These are phyloP conservation scores for Rhypophila decipiens DNA, from an alignment of 495 filamentous ascomycete species.

Conservation along the genomic window DNA sequence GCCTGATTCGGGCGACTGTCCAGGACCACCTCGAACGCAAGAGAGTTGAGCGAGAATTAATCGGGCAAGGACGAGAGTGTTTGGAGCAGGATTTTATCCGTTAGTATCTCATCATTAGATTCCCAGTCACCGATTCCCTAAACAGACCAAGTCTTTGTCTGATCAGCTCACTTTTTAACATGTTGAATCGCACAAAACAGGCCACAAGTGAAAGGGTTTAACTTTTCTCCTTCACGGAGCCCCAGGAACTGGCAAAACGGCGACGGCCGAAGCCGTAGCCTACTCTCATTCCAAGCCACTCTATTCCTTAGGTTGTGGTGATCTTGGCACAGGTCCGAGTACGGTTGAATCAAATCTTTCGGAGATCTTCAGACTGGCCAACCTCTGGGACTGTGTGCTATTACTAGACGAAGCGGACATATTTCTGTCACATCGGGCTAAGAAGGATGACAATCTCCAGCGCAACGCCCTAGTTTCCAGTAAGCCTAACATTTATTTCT, in stretches of 20 bases:
- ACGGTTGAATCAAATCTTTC: conserved; percentile 26
- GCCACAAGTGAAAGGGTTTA: too few relatives aligned
- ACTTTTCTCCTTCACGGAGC: conserved; percentile 48
- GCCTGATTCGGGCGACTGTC: too few relatives aligned
- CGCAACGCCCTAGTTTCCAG: conserved; percentile 40
- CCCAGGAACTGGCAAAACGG: conserved; percentile 53
- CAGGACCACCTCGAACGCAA: too few relatives aligned
- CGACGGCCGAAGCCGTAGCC: conserved; percentile 46
- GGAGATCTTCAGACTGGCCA: conserved; percentile 34
- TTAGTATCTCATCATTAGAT: too few relatives aligned
- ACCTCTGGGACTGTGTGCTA: conserved; percentile 41
- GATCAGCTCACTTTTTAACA: too few relatives aligned
- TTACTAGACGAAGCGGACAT: conserved; percentile 45
- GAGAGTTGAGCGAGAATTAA: too few relatives aligned
- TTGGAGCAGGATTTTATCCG: too few relatives aligned
- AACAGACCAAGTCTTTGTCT: too few relatives aligned
- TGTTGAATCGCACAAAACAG: too few relatives aligned
- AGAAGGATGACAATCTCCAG: conserved; percentile 21
- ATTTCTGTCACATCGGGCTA: conserved; percentile 37
- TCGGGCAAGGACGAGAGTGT: too few relatives aligned
- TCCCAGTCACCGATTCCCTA: too few relatives aligned
- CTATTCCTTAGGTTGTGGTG: conserved; percentile 17
- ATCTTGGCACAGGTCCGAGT: conserved; percentile 13
- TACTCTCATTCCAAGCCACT: conserved; percentile 25
- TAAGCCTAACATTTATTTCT: neutral